Percentiles rank a stretch among this genome's conserved stretches.
Conservation (phyloP, 2,329 filamentous ascomycete genomes). For the Mycosphaerella arachidis region DNA sequence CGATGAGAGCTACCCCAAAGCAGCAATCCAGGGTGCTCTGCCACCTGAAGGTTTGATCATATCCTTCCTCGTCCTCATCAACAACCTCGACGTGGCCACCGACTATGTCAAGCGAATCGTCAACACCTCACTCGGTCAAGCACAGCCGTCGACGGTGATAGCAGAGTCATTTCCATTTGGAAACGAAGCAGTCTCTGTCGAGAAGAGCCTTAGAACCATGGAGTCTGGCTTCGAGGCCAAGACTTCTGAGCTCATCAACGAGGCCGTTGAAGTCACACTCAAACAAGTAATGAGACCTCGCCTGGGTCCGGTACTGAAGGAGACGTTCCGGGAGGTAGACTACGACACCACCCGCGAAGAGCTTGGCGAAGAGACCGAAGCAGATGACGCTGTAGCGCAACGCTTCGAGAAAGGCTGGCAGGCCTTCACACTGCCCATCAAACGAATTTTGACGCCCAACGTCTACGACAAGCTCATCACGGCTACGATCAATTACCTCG, state of each 20-base stretch:
- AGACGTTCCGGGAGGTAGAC: constrained; percentile 88
- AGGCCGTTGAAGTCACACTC: constrained; percentile 81
- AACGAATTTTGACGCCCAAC: constrained; percentile 72
- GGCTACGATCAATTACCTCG: constrained; percentile 68
- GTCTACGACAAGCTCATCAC: constrained; percentile 74
- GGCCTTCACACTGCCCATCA: constrained; percentile 75
- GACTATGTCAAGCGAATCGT: constrained; percentile 90
- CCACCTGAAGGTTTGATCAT: constrained; percentile 87
- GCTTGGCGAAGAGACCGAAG: constrained; percentile 47
- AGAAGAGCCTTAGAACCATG: constrained; percentile 63
- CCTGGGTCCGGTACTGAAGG: constrained; percentile 75
- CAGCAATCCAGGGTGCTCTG: constrained; percentile 69
- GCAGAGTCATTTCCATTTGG: constrained; percentile 72
- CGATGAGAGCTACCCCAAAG: constrained; percentile 85
- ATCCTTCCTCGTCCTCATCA: constrained; percentile 86
- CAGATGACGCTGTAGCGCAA: constrained; percentile 62
- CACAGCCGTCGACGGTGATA: constrained; percentile 20
- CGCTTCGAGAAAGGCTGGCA: constrained; percentile 86
- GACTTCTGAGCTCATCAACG: constrained; percentile 72
- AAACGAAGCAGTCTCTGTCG: constrained; percentile 67
- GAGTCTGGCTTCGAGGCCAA: constrained; percentile 71
- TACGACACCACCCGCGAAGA: constrained; percentile 64
- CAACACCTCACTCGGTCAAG: constrained; percentile 54
- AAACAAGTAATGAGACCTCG: constrained; percentile 81
- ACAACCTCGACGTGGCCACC: constrained; percentile 87